Base-by-base conservation (phyloP, 805 yeast species). In the Blastobotrys muscicola region DNA sequence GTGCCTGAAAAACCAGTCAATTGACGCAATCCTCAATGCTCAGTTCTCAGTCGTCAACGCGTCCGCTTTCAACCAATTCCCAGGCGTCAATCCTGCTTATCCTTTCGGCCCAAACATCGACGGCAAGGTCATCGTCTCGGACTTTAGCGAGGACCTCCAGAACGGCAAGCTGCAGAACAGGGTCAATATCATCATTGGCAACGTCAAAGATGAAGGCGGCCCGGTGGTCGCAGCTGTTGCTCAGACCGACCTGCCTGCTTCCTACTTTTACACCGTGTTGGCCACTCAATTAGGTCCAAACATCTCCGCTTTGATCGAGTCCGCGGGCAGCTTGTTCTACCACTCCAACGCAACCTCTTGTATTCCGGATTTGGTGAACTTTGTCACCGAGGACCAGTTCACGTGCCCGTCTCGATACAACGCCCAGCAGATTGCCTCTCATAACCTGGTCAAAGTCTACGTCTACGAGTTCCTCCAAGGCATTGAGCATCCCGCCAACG, bases 71-170 rank as follows among this genome's bases (percentile, higher is more conserved):
- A 6, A 20, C 35, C 2, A 9, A 10, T 20, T 41, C 12, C 35
- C 47, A 8, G 41, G 40, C 2, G 45, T 53, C 29, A 51, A 50
- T 36, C 15, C 40, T 12, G 50, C 50, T 6, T 47, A 45, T 29
- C 57, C 29, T 10, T 50, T 49, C 41, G 50, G 53, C 9, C 64
- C 64, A n/a, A 54, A 50, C 12, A 46, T 59, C 31, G 62, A 58
- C 36, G 44, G 38, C 2, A 11, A 11, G 3, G 32, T 48, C 13
- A 37, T 59, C 8, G 13, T 30, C 3, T 23, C 33, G 4, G 57
- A 55, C 31, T 55, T 53, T 39, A 34, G 46, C 32, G 40, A 13
- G 35, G 36, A 38, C 8, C 45, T 36, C 36, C 39, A 11, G 30
- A 39, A 3, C 8, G 38, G 56, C 47, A 29, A 16, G 1, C 39